Conservation (phyloP, 2,329 filamentous ascomycete species). For the Paradendryphiella salina region DNA sequence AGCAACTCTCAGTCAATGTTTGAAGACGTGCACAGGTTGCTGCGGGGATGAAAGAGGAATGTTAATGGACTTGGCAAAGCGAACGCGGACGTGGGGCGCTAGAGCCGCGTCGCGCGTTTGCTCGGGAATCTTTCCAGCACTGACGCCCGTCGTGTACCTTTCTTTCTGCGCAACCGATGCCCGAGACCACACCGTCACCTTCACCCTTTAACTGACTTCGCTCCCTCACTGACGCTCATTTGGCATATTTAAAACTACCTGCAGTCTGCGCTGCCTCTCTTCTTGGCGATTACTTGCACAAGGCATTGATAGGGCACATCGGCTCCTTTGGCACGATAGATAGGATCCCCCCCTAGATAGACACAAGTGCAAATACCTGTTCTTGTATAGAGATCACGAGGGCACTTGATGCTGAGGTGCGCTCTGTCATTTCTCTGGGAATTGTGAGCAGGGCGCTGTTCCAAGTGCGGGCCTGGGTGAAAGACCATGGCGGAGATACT, state of each 20-base stretch:
- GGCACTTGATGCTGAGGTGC: slow-evolving; percentile 17
- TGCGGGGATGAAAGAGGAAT: slow-evolving; percentile 15
- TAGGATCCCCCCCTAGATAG: slow-evolving; percentile 15
- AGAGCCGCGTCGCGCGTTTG: slow-evolving; percentile 27
- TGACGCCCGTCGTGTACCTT: slow-evolving; percentile 19
- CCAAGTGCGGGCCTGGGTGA: slow-evolving; percentile 8
- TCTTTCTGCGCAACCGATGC: slow-evolving; percentile 10
- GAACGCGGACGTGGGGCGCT: slow-evolving; percentile 24
- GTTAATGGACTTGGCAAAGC: slow-evolving; percentile 29
- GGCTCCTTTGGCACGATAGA: slow-evolving; percentile 9
- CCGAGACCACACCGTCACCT: slow-evolving; percentile 6
- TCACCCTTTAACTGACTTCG: not conserved
- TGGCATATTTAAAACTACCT: not conserved
- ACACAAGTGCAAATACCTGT: slow-evolving; percentile 2
- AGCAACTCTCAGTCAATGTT: no score
- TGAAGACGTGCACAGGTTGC: slow-evolving; percentile 1
- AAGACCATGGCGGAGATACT: slow-evolving; percentile 41
- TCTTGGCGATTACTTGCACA: not conserved
- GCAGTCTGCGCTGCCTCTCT: not conserved
- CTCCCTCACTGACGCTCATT: slow-evolving; percentile 10
- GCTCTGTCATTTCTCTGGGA: slow-evolving; percentile 11
- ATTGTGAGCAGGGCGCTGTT: slow-evolving; percentile 6
- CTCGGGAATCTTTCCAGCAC: slow-evolving; percentile 28
- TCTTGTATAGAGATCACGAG: slow-evolving; percentile 5
- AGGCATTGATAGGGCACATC: slow-evolving; percentile 2